A percentile compares a stretch with the other conserved stretches of the same genome.
phyloP scores from a whole-genome alignment of 441 rosid genomes.

The Mallotus repandus region DNA sequence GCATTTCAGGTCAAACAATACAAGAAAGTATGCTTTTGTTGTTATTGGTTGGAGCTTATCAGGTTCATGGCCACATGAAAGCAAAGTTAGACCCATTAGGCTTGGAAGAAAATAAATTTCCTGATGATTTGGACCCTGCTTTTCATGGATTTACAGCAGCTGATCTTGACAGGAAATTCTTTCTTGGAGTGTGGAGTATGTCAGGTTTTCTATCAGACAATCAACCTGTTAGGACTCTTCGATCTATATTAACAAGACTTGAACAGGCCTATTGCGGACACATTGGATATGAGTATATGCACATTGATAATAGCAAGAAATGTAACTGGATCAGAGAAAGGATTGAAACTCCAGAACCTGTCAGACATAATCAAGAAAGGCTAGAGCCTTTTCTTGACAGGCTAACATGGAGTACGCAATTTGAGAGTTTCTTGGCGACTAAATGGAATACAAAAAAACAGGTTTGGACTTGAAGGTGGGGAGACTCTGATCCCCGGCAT shows the following conservation, averaged over 20 bases:
- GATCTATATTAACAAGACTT: conserved; percentile 82
- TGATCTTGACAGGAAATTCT: conserved; percentile 95
- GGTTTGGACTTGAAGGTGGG: conserved; percentile 98
- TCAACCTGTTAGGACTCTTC: conserved; percentile 86
- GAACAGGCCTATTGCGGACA: conserved; percentile 97
- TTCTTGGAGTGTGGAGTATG: conserved; percentile 95
- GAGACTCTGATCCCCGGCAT: conserved; percentile 96
- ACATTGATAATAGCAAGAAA: conserved; percentile 80
- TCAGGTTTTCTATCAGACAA: conserved; percentile 92
- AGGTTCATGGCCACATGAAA: conserved; percentile 96
- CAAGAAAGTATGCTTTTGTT: conserved; percentile 95
- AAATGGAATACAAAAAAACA: conserved; percentile 92
- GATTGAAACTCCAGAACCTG: conserved; percentile 88
- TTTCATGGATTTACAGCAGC: conserved; percentile 84
- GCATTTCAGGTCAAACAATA: conserved; percentile 95
- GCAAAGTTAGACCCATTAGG: conserved; percentile 86
- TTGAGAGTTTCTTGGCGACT: conserved; percentile 93
- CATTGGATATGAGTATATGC: conserved; percentile 96
- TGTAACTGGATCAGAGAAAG: conserved; percentile 97
- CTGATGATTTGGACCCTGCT: conserved; percentile 78
- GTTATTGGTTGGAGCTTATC: conserved; percentile 89
- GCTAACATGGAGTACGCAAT: conserved; percentile 89
- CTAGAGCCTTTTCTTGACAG: conserved; percentile 92
- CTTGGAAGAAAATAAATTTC: conserved; percentile 72
- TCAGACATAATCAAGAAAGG: conserved; percentile 75